Evolutionary conservation across 345 rosid genomes (phyloP), one percentile per base, ranked within the genome.

Genomic region (Eucalyptus sp.): DNA sequence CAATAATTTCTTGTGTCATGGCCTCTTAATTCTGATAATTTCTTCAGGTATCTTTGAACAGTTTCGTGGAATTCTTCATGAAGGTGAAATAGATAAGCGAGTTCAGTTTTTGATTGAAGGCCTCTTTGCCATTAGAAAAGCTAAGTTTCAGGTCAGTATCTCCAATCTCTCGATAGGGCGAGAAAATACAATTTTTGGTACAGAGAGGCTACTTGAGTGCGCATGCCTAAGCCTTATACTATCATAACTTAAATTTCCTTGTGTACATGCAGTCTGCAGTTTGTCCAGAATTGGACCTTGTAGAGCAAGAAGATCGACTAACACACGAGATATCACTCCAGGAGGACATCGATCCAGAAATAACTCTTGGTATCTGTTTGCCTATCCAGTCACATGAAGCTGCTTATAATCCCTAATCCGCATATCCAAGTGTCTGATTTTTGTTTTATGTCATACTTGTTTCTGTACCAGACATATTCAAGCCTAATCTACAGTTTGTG

Each of bases 41-140:
- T 88, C 37, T 91, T 29, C 94, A 97, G 99, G 98, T 80, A 96
- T 96, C 87, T 96, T 97, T 94, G 99, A 97, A 91, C 93, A 98
- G 68, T 96, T 96, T 90, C 98, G 97, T 86, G 99, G 97, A 62
- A 96, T 97, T 86, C 95, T 97, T 88, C 99, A 96, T 90, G 99
- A 97, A 92, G 99, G 99, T 91, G 98, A 97, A 93, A 97, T 96
- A 51, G 98, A 97, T 89, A 96, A 96, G 92, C 92, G 98, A 41
- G 99, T 98, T 87, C 99, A 97, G 68, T 98, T 93, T 91, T 90
- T 98, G 92, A 97, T 97, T 71, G 99, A 98, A 94, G 96, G 97
- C 52, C 93, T 97, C 56, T 95, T 95, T 94, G 98, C 98, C 52
- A 87, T 92, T 52, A 94, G 98, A 91, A 90, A 95, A 91, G 98